Percentiles rank a stretch among this genome's conserved stretches.
phyloP scores from a whole-genome alignment of 2,329 filamentous ascomycete genomes.

The Fusarium floridanum region DNA sequence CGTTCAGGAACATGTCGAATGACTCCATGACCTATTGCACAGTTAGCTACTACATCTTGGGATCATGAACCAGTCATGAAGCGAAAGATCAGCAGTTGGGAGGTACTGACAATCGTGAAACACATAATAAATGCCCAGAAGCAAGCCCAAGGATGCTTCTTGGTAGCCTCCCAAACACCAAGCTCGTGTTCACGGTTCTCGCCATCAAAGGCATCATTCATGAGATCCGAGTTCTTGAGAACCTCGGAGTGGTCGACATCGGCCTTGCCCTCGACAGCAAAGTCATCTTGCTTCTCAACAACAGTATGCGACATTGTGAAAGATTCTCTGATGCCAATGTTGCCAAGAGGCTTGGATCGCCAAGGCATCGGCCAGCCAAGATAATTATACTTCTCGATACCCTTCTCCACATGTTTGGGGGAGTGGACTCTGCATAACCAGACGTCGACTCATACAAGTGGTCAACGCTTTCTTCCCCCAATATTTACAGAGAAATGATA shows the following conservation, averaged over 20 bases:
- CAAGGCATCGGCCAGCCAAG: not conserved
- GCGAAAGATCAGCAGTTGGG: not conserved
- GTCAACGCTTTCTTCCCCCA: not conserved
- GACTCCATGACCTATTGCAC: constrained; percentile 59
- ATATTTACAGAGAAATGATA: not conserved
- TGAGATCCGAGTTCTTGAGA: not conserved
- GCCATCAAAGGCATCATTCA: constrained; percentile 32
- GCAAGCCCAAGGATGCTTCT: constrained; percentile 57
- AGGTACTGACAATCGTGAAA: constrained; percentile 58
- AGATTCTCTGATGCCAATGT: not conserved
- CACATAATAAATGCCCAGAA: constrained; percentile 62
- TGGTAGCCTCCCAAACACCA: constrained; percentile 53
- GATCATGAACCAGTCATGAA: not conserved
- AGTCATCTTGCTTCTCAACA: not conserved
- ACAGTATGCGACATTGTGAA: not conserved
- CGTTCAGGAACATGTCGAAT: constrained; percentile 61
- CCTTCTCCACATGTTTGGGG: not conserved
- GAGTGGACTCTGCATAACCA: not conserved
- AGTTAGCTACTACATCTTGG: not conserved
- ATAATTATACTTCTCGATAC: not conserved
- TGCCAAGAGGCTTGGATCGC: not conserved
- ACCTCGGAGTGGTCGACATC: constrained; percentile 4
- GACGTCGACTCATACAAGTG: not conserved
- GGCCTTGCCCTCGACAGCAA: not conserved
- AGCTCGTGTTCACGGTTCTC: constrained; percentile 58